Evolutionary conservation across 2,329 filamentous ascomycete species (phyloP).

Genomic region (Phyllosticta citrichinensis): DNA sequence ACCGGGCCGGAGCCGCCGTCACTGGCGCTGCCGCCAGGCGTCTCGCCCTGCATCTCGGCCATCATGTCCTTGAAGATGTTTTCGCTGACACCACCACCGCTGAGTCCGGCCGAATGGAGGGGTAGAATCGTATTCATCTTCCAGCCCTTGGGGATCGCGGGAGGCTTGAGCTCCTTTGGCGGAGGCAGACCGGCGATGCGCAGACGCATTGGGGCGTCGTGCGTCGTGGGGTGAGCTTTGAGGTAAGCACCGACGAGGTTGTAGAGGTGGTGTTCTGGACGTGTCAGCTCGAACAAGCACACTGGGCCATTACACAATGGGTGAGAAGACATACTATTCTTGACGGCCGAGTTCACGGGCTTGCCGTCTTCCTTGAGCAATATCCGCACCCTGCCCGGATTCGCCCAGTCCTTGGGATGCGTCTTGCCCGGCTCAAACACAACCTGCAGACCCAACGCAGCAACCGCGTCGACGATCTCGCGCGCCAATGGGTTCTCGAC

Average conservation of each 20-base stretch:
- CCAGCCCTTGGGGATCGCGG: conserved; percentile 68
- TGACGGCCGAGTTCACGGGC: conserved; percentile 42
- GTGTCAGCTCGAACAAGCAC: background rate
- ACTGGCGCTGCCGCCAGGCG: conserved; percentile 19
- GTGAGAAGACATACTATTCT: conserved; percentile 47
- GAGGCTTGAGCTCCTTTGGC: conserved; percentile 57
- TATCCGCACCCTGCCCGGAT: conserved; percentile 82
- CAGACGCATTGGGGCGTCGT: conserved; percentile 59
- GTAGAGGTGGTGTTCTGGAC: conserved; percentile 76
- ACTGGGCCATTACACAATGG: background rate
- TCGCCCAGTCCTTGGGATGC: conserved; percentile 96
- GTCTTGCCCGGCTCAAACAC: conserved; percentile 85
- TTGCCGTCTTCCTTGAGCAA: conserved; percentile 55
- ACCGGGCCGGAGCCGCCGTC: conserved; percentile 17
- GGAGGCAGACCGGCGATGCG: conserved; percentile 63
- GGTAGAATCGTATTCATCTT: conserved; percentile 80
- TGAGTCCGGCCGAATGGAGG: conserved; percentile 79
- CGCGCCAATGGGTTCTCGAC: conserved; percentile 78
- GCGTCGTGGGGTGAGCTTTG: conserved; percentile 65
- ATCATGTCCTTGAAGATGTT: conserved; percentile 96
- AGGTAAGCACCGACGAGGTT: conserved; percentile 69
- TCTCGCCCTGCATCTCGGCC: conserved; percentile 65
- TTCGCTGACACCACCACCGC: conserved; percentile 85
- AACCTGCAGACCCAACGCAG: conserved; percentile 57
- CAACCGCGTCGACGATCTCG: conserved; percentile 81